These are phyloP conservation scores for Flaveria robusta DNA, from an alignment of 129 eudicot species.

Conservation along the genomic window DNA sequence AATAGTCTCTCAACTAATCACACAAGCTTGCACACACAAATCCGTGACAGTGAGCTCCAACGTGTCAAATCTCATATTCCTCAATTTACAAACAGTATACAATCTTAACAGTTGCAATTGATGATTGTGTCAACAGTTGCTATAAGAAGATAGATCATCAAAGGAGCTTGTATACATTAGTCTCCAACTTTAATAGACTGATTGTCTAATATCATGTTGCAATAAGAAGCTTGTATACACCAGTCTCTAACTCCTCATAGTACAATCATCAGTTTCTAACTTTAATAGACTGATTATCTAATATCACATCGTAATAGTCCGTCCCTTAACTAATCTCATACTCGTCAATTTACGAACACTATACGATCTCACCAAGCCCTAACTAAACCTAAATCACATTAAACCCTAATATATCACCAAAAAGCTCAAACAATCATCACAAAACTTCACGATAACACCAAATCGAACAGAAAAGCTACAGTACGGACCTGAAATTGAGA, in stretches of 20 bases:
- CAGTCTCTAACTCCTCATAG: too few species aligned
- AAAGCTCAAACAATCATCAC: background rate
- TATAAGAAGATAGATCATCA: background rate
- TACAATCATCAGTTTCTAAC: too few species aligned
- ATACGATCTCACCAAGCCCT: background rate
- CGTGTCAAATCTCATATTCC: too few species aligned
- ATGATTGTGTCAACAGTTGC: background rate
- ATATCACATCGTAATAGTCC: too few species aligned
- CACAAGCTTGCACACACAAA: too few species aligned
- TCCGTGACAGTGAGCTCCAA: too few species aligned
- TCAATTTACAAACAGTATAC: too few species aligned
- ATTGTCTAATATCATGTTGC: background rate
- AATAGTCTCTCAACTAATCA: too few species aligned
- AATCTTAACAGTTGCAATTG: too few species aligned
- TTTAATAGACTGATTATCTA: too few species aligned
- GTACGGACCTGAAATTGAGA: slow-evolving; percentile 78
- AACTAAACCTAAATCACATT: background rate
- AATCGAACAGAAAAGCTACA: background rate
- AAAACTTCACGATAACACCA: background rate
- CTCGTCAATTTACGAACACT: background rate
- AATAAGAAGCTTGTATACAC: too few species aligned
- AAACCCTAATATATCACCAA: background rate
- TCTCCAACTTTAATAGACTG: background rate
- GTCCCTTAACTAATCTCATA: background rate
- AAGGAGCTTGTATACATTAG: background rate